A percentile compares a stretch with the other conserved stretches of the same genome.
These are phyloP conservation scores for Forsythia suspensa DNA, from an alignment of 257 asterid species.

Conservation along the genomic window DNA sequence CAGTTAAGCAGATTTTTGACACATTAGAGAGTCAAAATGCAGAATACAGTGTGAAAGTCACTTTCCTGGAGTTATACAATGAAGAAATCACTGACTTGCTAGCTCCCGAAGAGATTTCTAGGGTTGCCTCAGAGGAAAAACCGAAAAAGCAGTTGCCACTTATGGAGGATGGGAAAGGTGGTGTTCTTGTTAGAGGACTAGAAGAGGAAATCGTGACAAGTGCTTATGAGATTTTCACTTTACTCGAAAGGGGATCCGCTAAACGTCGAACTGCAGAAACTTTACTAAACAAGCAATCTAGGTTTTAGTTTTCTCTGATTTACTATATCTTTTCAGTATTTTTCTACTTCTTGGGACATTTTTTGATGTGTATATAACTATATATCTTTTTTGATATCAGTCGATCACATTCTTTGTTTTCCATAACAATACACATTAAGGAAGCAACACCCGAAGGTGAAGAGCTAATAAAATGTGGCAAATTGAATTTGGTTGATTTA, in stretches of 20 bases:
- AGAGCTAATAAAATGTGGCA: conserved; percentile 87
- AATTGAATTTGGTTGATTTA: conserved; percentile 83
- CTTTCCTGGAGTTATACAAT: conserved; percentile 81
- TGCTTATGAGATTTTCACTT: conserved; percentile 73
- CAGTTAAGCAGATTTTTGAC: conserved; percentile 82
- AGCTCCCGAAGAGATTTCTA: conserved; percentile 77
- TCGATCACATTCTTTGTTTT: conserved; percentile 87
- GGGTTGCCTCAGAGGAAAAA: conserved; percentile 62
- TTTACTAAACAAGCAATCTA: conserved; percentile 79
- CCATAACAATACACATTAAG: conserved; percentile 87
- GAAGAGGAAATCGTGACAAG: conserved; percentile 84
- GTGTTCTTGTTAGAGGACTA: conserved; percentile 84
- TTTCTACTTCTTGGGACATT: background rate
- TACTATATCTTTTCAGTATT: background rate
- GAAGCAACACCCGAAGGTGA: conserved; percentile 94
- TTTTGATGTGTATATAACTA: background rate
- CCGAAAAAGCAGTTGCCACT: conserved; percentile 84
- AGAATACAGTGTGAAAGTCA: conserved; percentile 84
- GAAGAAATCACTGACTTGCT: conserved; percentile 86
- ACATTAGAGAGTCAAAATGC: conserved; percentile 82
- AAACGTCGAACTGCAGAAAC: conserved; percentile 92
- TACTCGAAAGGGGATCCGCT: conserved; percentile 84
- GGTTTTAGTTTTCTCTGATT: conserved; percentile 39
- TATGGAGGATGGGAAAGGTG: conserved; percentile 96
- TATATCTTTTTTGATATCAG: conserved; percentile 41